Conservation (phyloP, 2,329 filamentous ascomycete genomes). For the Ceratocystis eucalypticola region DNA sequence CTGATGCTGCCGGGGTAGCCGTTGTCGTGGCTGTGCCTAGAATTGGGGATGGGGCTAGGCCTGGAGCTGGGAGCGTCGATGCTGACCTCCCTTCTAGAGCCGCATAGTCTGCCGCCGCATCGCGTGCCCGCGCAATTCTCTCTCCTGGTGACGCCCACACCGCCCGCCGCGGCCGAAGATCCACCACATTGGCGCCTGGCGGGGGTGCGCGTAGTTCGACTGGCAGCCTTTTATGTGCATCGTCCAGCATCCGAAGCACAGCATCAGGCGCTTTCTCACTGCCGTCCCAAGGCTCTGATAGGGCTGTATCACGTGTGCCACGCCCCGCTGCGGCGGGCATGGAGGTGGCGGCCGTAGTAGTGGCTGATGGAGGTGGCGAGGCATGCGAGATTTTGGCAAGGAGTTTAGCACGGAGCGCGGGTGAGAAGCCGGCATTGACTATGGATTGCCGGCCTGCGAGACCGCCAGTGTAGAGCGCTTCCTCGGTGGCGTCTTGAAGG, state of each 20-base stretch:
- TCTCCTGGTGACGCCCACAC: slow-evolving; percentile 32
- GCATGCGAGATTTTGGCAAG: slow-evolving; percentile 43
- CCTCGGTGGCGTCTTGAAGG: slow-evolving; percentile 49
- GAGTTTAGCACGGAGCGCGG: slow-evolving; percentile 46
- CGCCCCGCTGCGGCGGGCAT: slow-evolving; percentile 47
- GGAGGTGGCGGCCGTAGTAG: neutral
- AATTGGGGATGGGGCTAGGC: slow-evolving; percentile 30
- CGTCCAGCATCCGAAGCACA: slow-evolving; percentile 71
- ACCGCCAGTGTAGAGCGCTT: slow-evolving; percentile 46
- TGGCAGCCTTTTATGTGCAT: slow-evolving; percentile 56
- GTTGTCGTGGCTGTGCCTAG: slow-evolving; percentile 27
- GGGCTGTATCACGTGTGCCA: slow-evolving; percentile 55
- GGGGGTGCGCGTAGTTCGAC: slow-evolving; percentile 31
- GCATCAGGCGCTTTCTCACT: slow-evolving; percentile 60
- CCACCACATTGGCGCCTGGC: slow-evolving; percentile 28
- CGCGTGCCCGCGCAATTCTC: slow-evolving; percentile 41
- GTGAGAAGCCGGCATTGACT: slow-evolving; percentile 49
- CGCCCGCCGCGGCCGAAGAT: slow-evolving; percentile 36
- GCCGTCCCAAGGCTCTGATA: slow-evolving; percentile 62
- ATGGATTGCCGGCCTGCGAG: slow-evolving; percentile 44
- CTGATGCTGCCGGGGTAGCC: slow-evolving; percentile 26
- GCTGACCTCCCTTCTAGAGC: slow-evolving; percentile 19
- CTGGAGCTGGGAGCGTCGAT: slow-evolving; percentile 21
- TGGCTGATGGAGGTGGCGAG: slow-evolving; percentile 20
- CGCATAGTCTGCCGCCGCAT: slow-evolving; percentile 42